phyloP scores from a whole-genome alignment of 257 asterid genomes.

The Linaria vulgaris region DNA sequence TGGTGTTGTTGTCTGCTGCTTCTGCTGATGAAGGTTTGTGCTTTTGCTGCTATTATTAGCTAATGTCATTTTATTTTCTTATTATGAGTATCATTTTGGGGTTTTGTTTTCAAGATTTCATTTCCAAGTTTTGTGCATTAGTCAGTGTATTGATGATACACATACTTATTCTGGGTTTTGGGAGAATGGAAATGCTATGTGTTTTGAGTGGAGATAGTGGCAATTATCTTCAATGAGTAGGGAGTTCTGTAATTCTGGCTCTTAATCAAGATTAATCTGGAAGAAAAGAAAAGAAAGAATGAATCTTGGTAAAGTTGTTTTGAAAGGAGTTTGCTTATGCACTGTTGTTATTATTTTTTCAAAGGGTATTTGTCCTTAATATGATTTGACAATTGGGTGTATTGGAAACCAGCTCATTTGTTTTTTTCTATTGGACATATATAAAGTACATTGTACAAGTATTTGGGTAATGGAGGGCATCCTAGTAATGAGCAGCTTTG shows the following conservation, averaged over 20 bases:
- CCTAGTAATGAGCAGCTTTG: constrained; percentile 21
- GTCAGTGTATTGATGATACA: background rate
- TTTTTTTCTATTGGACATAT: constrained; percentile 7
- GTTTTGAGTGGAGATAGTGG: background rate
- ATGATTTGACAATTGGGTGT: constrained; percentile 12
- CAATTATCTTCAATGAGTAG: background rate
- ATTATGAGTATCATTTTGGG: no score
- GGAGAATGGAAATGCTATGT: background rate
- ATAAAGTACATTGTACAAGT: constrained; percentile 9
- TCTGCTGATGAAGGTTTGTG: constrained; percentile 45
- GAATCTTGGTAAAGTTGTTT: constrained; percentile 7
- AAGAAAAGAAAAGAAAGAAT: no score
- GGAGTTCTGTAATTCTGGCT: background rate
- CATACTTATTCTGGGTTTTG: background rate
- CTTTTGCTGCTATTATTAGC: constrained; percentile 11
- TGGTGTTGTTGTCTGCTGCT: constrained; percentile 34
- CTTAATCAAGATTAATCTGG: constrained; percentile 1
- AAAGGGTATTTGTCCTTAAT: no score
- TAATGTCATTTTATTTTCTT: background rate
- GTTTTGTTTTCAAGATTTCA: background rate
- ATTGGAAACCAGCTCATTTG: constrained; percentile 37
- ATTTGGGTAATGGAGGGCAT: constrained; percentile 16
- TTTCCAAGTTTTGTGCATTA: background rate
- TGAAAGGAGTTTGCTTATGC: constrained; percentile 3
- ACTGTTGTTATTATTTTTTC: no score